These are phyloP conservation scores for Coccinonectria pachysandricola DNA, from an alignment of 2,329 filamentous ascomycete genomes.

Conservation along the genomic window DNA sequence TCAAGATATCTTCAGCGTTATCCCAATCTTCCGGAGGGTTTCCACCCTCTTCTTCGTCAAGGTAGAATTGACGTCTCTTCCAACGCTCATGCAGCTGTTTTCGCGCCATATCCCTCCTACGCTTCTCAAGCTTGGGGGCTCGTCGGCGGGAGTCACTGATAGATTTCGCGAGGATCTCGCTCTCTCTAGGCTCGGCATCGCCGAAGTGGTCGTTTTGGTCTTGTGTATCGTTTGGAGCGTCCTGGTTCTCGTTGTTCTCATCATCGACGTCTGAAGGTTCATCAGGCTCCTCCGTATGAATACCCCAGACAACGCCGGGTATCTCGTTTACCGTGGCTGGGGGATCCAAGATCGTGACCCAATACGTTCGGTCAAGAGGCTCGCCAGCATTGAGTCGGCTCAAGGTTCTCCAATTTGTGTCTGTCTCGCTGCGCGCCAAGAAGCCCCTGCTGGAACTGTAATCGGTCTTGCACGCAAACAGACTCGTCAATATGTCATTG, in stretches of 20 bases:
- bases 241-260: constrained; percentile 19
- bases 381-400: constrained; percentile 21
- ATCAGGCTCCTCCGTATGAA: constrained; percentile 18
- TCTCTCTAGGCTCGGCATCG: constrained; percentile 27
- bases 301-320: constrained; percentile 27
- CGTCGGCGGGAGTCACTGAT: constrained; percentile 26
- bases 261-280: constrained; percentile 18
- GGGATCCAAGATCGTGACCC: constrained; percentile 34
- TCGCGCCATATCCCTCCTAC: constrained; percentile 34
- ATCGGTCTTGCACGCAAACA: constrained; percentile 33
- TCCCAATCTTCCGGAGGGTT: constrained; percentile 53
- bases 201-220: constrained; percentile 19
- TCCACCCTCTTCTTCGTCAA: constrained; percentile 75
- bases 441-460: constrained; percentile 20
- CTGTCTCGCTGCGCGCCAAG: constrained; percentile 20
- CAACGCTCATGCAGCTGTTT: constrained; percentile 58
- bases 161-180: constrained; percentile 29
- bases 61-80: constrained; percentile 68
- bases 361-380: constrained; percentile 30
- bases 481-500: constrained; percentile 47
- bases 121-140: constrained; percentile 28
- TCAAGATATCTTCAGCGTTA: constrained; percentile 47
- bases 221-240: constrained; percentile 13
- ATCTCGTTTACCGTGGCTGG: constrained; percentile 34
- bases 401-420: constrained; percentile 27